Conservation (phyloP, 441 rosid genomes). For the Capsella rubella region DNA sequence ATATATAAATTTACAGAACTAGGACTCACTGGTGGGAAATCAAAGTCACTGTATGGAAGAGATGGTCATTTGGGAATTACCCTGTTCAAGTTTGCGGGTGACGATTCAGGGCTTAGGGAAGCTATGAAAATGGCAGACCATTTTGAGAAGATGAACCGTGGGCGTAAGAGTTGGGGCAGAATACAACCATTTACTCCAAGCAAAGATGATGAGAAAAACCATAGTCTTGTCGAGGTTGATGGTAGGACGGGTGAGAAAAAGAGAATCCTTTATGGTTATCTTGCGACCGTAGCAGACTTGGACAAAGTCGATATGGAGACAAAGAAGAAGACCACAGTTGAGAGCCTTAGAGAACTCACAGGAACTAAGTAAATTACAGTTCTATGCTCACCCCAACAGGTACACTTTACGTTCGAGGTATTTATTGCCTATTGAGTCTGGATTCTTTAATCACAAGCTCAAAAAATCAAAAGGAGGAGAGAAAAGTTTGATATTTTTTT, state of each 20-base stretch:
- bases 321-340: conserved; percentile 75
- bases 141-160: conserved; percentile 83
- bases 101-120: conserved; percentile 76
- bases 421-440: conserved; percentile 32
- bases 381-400: conserved; percentile 37
- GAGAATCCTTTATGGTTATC: conserved; percentile 85
- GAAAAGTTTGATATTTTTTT: conserved; percentile 21
- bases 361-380: conserved; percentile 54
- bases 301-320: conserved; percentile 83
- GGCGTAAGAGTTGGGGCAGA: conserved; percentile 81
- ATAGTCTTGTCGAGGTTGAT: conserved; percentile 73
- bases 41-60: conserved; percentile 87
- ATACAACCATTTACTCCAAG: conserved; percentile 63
- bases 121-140: conserved; percentile 75
- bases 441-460: conserved; percentile 26
- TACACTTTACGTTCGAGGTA: conserved; percentile 37
- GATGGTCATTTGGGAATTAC: conserved; percentile 95
- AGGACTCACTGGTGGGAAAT: conserved; percentile 81
- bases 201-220: conserved; percentile 82
- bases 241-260: conserved; percentile 73
- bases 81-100: conserved; percentile 71
- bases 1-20: conserved; percentile 67
- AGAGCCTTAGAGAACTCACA: conserved; percentile 68
- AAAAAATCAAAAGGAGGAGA: conserved; percentile 18
- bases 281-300: conserved; percentile 82